Conservation (phyloP, 1,139 yeast species). For the Kodamaea sp. region DNA sequence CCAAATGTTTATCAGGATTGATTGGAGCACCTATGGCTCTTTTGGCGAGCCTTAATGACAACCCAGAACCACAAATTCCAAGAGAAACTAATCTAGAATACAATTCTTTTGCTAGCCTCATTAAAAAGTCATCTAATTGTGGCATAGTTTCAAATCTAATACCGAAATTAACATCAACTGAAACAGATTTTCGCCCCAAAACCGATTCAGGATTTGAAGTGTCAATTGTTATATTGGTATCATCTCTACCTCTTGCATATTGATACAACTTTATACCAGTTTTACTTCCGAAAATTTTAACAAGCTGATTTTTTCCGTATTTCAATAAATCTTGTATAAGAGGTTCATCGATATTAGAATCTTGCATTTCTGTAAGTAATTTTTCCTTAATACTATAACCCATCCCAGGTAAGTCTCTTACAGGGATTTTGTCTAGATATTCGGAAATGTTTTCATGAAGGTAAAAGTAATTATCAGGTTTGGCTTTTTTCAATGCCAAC, state of each 20-base stretch:
- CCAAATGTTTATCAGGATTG: slow-evolving; percentile 74
- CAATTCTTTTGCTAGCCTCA: slow-evolving; percentile 58
- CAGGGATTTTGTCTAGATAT: slow-evolving; percentile 42
- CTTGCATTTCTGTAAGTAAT: slow-evolving; percentile 24
- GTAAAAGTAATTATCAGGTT: slow-evolving; percentile 66
- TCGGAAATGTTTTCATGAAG: slow-evolving; percentile 28
- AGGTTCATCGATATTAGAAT: slow-evolving; percentile 13
- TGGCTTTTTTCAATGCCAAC: slow-evolving; percentile 69
- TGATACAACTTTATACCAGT: slow-evolving; percentile 62
- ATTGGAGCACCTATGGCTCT: slow-evolving; percentile 65
- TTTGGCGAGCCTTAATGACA: slow-evolving; percentile 64
- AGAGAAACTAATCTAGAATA: slow-evolving; percentile 47
- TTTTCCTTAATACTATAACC: slow-evolving; percentile 55
- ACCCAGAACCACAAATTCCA: slow-evolving; percentile 49
- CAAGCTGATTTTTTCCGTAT: slow-evolving; percentile 36
- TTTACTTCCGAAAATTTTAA: slow-evolving; percentile 57
- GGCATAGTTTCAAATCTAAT: slow-evolving; percentile 60
- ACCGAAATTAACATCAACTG: slow-evolving; percentile 91
- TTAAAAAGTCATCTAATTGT: slow-evolving; percentile 64
- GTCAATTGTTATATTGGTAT: slow-evolving; percentile 50
- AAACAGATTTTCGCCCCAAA: slow-evolving; percentile 64
- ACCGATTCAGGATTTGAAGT: slow-evolving; percentile 41
- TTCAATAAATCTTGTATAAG: slow-evolving; percentile 31
- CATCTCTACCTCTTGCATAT: slow-evolving; percentile 66
- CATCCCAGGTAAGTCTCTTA: slow-evolving; percentile 79